These are phyloP conservation scores for Acanthamoeba triangularis DNA, from an alignment of 208 protist species.

Conservation along the genomic window DNA sequence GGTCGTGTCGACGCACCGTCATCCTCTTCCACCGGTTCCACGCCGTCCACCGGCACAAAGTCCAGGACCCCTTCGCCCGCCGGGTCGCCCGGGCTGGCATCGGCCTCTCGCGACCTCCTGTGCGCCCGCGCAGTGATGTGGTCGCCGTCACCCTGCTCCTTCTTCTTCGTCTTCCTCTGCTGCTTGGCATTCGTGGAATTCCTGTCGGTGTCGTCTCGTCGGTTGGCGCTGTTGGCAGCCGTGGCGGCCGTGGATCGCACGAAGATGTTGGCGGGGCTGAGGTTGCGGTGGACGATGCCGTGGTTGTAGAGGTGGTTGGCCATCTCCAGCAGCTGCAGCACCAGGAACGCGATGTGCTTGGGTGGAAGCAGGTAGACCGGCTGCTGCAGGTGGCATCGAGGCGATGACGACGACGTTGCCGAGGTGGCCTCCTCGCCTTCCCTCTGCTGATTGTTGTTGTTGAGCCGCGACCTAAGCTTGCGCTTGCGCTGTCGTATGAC, in stretches of 20 bases:
- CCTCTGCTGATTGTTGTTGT: background rate
- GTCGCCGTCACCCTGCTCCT: background rate
- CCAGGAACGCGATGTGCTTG: background rate
- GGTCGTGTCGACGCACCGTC: too few species aligned
- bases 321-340: constrained; percentile 36
- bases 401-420: background rate
- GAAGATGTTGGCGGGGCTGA: constrained; percentile 27
- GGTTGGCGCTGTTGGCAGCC: background rate
- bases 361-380: background rate
- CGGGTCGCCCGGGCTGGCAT: too few species aligned
- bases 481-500: background rate
- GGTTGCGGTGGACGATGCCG: background rate
- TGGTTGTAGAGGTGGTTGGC: background rate
- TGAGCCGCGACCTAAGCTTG: background rate
- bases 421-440: background rate
- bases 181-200: background rate
- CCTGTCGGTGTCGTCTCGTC: background rate
- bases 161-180: background rate
- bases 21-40: background rate
- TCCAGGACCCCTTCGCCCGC: background rate
- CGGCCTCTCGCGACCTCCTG: background rate
- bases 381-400: background rate
- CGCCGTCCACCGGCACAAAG: background rate
- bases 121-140: background rate
- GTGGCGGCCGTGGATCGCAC: background rate